A percentile compares a stretch with the other conserved stretches of the same genome.
Evolutionary conservation across 2,329 filamentous ascomycete genomes (phyloP).

Genomic region (Sclerotinia spermophila): DNA sequence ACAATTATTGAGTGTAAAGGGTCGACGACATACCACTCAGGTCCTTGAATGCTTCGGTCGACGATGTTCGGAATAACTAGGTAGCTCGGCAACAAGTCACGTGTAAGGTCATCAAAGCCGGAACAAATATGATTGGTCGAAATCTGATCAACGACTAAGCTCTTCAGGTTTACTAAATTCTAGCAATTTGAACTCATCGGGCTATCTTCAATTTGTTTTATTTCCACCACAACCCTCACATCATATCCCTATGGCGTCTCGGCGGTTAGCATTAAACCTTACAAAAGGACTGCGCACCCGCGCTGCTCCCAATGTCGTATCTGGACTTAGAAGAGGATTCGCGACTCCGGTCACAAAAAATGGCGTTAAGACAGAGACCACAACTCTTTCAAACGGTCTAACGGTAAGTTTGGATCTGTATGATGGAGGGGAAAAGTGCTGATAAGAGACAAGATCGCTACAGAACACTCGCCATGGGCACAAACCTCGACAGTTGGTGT

Average conservation of each 20-base stretch:
- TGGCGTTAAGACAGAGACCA: constrained; percentile 86
- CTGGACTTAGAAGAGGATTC: constrained; percentile 78
- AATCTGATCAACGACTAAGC: constrained; percentile 19
- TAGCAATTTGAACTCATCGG: constrained; percentile 19
- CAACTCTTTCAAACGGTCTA: constrained; percentile 94
- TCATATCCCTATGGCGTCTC: constrained; percentile 72
- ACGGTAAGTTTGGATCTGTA: constrained; percentile 57
- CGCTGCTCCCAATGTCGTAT: constrained; percentile 74
- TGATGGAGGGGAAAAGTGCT: constrained; percentile 27
- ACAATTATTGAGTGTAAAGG: constrained; percentile 16
- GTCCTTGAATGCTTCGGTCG: constrained; percentile 18
- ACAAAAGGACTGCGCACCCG: constrained; percentile 85
- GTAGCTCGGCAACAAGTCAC: constrained; percentile 18
- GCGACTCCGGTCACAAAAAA: constrained; percentile 71
- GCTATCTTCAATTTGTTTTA: constrained; percentile 25
- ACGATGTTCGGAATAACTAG: constrained; percentile 19
- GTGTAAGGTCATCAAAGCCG: constrained; percentile 19
- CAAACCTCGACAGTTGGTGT: constrained; percentile 98
- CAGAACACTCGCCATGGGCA: constrained; percentile 96
- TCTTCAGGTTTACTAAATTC: constrained; percentile 20
- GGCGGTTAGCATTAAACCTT: constrained; percentile 94
- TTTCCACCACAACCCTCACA: constrained; percentile 25
- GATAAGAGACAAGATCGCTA: constrained; percentile 70
- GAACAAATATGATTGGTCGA: constrained; percentile 16
- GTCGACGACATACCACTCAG: constrained; percentile 7